Evolutionary conservation across 352 stramenopile genomes (phyloP).

Genomic region (Globisporangium barbulae): DNA sequence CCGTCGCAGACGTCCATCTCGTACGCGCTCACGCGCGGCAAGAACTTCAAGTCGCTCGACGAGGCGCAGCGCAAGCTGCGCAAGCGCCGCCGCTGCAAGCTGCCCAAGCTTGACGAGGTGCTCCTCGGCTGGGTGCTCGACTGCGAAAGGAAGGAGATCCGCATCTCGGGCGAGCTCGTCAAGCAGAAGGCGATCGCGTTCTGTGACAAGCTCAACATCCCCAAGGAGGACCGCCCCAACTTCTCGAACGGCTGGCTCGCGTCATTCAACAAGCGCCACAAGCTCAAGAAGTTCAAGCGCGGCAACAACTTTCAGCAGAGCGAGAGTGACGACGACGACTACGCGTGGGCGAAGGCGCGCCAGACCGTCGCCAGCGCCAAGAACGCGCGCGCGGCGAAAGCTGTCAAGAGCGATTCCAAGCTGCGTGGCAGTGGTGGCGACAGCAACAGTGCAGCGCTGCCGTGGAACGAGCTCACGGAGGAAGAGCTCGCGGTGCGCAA

Average conservation of each 20-base stretch:
- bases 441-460: background rate
- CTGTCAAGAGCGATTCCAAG: slow-evolving; percentile 3
- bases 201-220: slow-evolving; percentile 17
- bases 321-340: slow-evolving; percentile 19
- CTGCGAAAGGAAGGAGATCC: slow-evolving; percentile 18
- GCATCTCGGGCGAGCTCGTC: slow-evolving; percentile 23
- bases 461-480: slow-evolving; percentile 17
- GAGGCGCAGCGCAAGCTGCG: slow-evolving; percentile 65
- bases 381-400: background rate
- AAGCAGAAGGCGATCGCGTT: slow-evolving; percentile 19
- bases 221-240: slow-evolving; percentile 10
- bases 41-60: slow-evolving; percentile 66
- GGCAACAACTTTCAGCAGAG: slow-evolving; percentile 16
- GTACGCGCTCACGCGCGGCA: slow-evolving; percentile 75
- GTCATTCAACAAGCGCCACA: slow-evolving; percentile 68
- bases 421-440: background rate
- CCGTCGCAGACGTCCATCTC: slow-evolving; percentile 82
- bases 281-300: slow-evolving; percentile 24
- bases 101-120: slow-evolving; percentile 22
- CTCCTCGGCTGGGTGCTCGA: slow-evolving; percentile 20
- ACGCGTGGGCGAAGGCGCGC: slow-evolving; percentile 16
- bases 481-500: slow-evolving; percentile 19
- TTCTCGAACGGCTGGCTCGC: slow-evolving; percentile 87
- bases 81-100: slow-evolving; percentile 20
- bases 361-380: slow-evolving; percentile 1